Conservation (phyloP, 2,329 filamentous ascomycete species). For the Xylaria sp. region DNA sequence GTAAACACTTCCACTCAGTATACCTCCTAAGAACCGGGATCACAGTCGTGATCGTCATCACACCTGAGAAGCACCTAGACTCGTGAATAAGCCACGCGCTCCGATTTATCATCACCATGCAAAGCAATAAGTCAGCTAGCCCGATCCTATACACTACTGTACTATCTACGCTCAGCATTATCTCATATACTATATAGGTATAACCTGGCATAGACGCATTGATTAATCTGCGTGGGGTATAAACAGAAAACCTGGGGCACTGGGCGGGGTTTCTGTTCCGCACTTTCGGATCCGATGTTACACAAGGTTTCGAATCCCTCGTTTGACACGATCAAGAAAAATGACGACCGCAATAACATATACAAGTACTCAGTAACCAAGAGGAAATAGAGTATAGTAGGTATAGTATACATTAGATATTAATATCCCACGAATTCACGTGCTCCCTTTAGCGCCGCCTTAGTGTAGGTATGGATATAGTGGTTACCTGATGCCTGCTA, state of each 20-base stretch:
- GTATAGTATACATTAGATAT: background rate
- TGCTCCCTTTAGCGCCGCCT: background rate
- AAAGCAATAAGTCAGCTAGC: background rate
- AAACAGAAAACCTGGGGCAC: constrained; percentile 1
- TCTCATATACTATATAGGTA: background rate
- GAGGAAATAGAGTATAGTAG: background rate
- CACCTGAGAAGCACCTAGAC: background rate
- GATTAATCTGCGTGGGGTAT: background rate
- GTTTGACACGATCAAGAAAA: background rate
- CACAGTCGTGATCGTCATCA: too few relatives aligned
- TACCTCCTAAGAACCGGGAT: background rate
- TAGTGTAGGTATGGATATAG: background rate
- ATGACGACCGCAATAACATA: background rate
- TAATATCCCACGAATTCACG: constrained; percentile 7
- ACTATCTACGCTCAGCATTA: too few relatives aligned
- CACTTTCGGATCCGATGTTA: constrained; percentile 13
- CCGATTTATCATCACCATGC: background rate
- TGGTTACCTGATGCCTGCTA: constrained; percentile 1
- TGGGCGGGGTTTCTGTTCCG: constrained; percentile 13
- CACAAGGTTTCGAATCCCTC: constrained; percentile 24
- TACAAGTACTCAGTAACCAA: background rate
- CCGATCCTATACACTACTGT: background rate
- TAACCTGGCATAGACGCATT: background rate
- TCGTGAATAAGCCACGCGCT: background rate
- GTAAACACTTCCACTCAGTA: too few relatives aligned